Conservation (phyloP, 106 monocot species). For the Dioscorea dumetorum region DNA sequence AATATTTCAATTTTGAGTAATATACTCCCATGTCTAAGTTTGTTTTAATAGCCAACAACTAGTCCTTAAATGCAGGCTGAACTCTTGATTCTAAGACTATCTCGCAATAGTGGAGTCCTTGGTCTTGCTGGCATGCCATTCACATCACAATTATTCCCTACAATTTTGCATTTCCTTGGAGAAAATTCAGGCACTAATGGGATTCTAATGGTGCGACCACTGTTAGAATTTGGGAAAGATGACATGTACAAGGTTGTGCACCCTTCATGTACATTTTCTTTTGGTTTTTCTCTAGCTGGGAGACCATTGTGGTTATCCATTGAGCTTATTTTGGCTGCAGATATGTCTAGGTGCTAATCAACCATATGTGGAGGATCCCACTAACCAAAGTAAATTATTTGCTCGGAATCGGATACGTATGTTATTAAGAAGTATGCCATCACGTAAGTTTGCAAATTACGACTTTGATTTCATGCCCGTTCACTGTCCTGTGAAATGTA, state of each 20-base stretch:
- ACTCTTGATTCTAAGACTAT: conserved; percentile 84
- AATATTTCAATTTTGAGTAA: no score
- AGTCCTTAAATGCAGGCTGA: conserved; percentile 63
- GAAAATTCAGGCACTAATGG: conserved; percentile 22
- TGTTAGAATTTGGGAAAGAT: conserved; percentile 76
- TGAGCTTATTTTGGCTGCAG: conserved; percentile 21
- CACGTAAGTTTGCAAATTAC: conserved; percentile 18
- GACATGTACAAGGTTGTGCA: conserved; percentile 74
- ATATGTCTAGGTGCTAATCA: conserved; percentile 57
- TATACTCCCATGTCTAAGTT: no score
- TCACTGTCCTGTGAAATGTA: no score
- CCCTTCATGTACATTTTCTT: not conserved
- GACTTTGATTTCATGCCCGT: no score
- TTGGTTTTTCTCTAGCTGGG: not conserved
- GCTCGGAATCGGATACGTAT: conserved; percentile 79
- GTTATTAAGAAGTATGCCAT: conserved; percentile 38
- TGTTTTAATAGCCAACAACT: no score
- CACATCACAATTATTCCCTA: conserved; percentile 72
- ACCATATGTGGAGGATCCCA: conserved; percentile 94
- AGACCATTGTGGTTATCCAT: no score
- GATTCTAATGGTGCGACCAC: conserved; percentile 80
- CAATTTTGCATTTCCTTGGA: conserved; percentile 8
- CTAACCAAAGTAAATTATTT: conserved; percentile 69
- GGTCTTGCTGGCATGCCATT: conserved; percentile 99
- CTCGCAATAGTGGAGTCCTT: conserved; percentile 88